Conservation (phyloP, 345 rosid genomes). For the Lumnitzera littorea region DNA sequence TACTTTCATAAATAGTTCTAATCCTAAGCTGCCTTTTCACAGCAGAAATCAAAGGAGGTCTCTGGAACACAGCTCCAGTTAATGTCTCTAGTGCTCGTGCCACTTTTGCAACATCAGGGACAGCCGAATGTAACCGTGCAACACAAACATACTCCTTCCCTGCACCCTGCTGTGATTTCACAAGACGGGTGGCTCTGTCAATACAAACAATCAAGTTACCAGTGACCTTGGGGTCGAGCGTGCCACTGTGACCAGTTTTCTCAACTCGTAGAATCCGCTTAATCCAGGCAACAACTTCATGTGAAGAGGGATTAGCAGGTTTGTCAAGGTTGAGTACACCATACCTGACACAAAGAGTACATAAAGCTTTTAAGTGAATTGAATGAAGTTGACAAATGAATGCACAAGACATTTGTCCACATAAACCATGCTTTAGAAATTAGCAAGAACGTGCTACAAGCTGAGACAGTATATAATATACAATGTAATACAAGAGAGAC, state of each 20-base stretch:
- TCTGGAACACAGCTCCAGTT: conserved; percentile 90
- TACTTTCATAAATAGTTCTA: conserved; percentile 82
- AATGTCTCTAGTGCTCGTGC: conserved; percentile 83
- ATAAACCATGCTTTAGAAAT: too few species aligned
- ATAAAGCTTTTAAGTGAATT: too few species aligned
- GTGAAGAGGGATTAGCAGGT: conserved; percentile 94
- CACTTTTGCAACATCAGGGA: conserved; percentile 75
- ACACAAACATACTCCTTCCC: conserved; percentile 96
- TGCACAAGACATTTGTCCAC: too few species aligned
- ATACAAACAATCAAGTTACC: conserved; percentile 91
- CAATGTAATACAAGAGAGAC: too few species aligned
- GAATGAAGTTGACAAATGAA: too few species aligned
- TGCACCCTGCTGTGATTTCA: conserved; percentile 95
- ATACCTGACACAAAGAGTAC: conserved; percentile 44
- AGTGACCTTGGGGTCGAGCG: conserved; percentile 91
- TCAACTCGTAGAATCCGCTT: conserved; percentile 88
- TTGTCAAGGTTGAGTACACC: conserved; percentile 86
- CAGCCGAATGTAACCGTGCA: conserved; percentile 83
- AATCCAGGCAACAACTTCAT: conserved; percentile 98
- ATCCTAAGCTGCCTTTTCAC: conserved; percentile 95
- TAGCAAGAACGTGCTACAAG: too few species aligned
- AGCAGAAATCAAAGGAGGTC: conserved; percentile 88
- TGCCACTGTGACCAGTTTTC: conserved; percentile 93
- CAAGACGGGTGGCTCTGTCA: conserved; percentile 89
- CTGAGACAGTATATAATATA: too few species aligned